Percentiles rank a stretch among this genome's conserved stretches.
phyloP scores from a whole-genome alignment of 2,329 filamentous ascomycete species.

The Paraphaeosphaeria minitans region DNA sequence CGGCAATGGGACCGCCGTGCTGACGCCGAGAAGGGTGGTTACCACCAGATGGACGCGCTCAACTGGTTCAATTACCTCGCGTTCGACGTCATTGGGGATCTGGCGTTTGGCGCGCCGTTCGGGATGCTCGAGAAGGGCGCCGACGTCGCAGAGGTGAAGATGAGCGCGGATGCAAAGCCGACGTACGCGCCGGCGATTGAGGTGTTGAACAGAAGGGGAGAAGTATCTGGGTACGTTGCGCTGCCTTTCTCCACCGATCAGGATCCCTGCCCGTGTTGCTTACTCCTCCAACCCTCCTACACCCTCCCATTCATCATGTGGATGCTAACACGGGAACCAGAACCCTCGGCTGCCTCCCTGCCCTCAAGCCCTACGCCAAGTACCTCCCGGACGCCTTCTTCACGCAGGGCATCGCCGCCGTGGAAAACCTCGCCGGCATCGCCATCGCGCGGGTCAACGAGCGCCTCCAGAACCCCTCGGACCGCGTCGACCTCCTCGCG shows the following conservation, averaged over 20 bases:
- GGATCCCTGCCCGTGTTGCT: too few relatives aligned
- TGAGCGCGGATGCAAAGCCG: constrained; percentile 63
- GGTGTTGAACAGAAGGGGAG: constrained; percentile 84
- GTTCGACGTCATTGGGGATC: constrained; percentile 58
- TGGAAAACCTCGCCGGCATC: constrained; percentile 83
- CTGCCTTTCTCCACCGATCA: not conserved
- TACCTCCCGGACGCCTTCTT: constrained; percentile 86
- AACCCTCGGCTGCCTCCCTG: constrained; percentile 74
- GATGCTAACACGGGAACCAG: constrained; percentile 26
- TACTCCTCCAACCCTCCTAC: not conserved
- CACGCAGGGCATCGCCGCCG: constrained; percentile 71
- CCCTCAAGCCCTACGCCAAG: constrained; percentile 77
- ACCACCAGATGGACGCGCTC: constrained; percentile 72
- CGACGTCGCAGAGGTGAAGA: constrained; percentile 76
- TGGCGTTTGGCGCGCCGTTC: constrained; percentile 78
- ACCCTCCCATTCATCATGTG: not conserved
- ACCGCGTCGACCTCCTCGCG: constrained; percentile 79
- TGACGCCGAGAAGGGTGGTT: constrained; percentile 57
- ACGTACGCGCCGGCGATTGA: constrained; percentile 80
- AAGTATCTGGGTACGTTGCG: constrained; percentile 70
- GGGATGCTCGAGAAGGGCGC: constrained; percentile 80
- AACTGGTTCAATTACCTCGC: constrained; percentile 79
- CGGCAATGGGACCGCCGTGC: constrained; percentile 72
- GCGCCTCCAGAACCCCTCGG: constrained; percentile 65
- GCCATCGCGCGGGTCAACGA: constrained; percentile 80